Percentiles rank a stretch among this genome's conserved stretches.
Conservation (phyloP, 805 yeast genomes). For the Novakomyces olei region DNA sequence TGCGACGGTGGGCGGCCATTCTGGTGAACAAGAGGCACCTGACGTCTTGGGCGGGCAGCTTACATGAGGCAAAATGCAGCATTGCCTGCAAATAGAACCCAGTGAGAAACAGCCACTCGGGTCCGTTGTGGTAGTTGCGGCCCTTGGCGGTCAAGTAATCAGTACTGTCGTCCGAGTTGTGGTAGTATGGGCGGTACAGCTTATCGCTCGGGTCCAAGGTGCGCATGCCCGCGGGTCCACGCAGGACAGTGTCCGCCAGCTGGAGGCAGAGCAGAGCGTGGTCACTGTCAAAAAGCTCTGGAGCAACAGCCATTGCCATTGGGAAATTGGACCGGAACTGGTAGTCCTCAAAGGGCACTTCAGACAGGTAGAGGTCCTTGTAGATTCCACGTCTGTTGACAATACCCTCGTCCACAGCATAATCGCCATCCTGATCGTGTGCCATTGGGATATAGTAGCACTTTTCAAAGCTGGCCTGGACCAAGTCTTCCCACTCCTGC, state of each 20-base stretch:
- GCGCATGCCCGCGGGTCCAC: constrained; percentile 82
- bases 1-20: constrained; percentile 38
- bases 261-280: constrained; percentile 43
- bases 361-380: constrained; percentile 62
- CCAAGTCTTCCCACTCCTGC: constrained; percentile 45
- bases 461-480: constrained; percentile 56
- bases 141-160: constrained; percentile 92
- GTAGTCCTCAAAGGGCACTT: constrained; percentile 81
- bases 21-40: constrained; percentile 39
- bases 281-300: constrained; percentile 53
- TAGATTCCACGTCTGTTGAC: constrained; percentile 85
- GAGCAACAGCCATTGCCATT: constrained; percentile 85
- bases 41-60: constrained; percentile 29
- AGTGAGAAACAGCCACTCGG: constrained; percentile 90
- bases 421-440: constrained; percentile 36
- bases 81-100: constrained; percentile 78
- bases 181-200: constrained; percentile 78
- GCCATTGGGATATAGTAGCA: constrained; percentile 55
- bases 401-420: constrained; percentile 36
- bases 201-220: constrained; percentile 83
- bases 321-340: constrained; percentile 83
- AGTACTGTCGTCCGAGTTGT: constrained; percentile 52
- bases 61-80: constrained; percentile 31
- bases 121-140: constrained; percentile 94
- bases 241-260: constrained; percentile 45